Evolutionary conservation across 2,329 filamentous ascomycete species (phyloP), one percentile per base, ranked within the genome.

Genomic region (Septoria petroselini): DNA sequence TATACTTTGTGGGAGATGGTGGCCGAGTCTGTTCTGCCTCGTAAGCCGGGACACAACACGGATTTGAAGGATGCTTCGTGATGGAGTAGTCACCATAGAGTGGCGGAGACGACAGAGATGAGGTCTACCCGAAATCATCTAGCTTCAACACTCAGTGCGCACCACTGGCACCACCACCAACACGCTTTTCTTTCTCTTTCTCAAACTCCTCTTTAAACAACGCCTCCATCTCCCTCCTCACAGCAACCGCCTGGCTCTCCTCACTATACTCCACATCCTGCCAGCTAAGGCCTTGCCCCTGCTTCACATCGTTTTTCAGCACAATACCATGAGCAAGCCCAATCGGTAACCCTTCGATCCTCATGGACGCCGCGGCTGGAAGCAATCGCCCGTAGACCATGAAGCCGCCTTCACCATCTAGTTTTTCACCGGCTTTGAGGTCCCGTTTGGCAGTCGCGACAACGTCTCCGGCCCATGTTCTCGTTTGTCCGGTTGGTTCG

Each of bases 361-460:
- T 60, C 58, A 75, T 63, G 2, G 70, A 74, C 17, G 65, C 63
- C 40, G 65, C 60, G 0, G 71, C 71, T 2, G 67, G 67, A 67
- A 72, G 70, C 7, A 75, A 61, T 51, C 68, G 71, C 6, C 73
- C 72, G 52, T 72, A 74, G 7, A 73, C 72, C 55, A 71, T 73
- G 58, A 70, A 75, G 2, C 72, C 73, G 12, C 71, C 72, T 54
- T 73, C 71, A 2, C 71, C 71, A 51, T 74, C 73, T 0, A 74
- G 64, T 61, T 68, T 72, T 61, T 74, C 73, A 33, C 69, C 71
- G 9, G 66, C 66, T 40, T 69, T 65, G n/a, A 75, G 64, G 48
- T 74, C 71, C 7, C 70, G 65, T 62, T 75, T 75, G 18, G 72
- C 71, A 3, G 71, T 74, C 4, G 73, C 72, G 7, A 75, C 70